These are phyloP conservation scores for Rhytidiadelphus loreus DNA, from an alignment of 225 moss, liverwort and hornwort genomes.

Conservation along the genomic window DNA sequence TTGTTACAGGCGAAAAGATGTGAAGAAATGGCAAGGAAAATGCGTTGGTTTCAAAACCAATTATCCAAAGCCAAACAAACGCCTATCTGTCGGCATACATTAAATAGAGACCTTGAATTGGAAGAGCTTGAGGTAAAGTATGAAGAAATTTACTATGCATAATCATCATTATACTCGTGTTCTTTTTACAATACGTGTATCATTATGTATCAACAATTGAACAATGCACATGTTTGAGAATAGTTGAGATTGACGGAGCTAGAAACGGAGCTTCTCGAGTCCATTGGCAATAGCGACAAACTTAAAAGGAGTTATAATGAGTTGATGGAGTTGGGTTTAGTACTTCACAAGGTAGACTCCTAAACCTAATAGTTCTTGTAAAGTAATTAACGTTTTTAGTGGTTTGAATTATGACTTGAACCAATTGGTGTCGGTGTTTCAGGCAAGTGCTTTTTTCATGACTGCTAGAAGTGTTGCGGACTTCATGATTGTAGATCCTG, in stretches of 20 bases:
- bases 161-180: background rate
- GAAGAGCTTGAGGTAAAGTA: slow-evolving; percentile 78
- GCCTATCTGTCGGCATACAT: slow-evolving; percentile 34
- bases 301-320: slow-evolving; percentile 58
- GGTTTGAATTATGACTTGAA: background rate
- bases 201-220: background rate
- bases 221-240: background rate
- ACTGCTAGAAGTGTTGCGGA: slow-evolving; percentile 61
- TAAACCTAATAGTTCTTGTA: background rate
- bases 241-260: slow-evolving; percentile 68
- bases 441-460: slow-evolving; percentile 69
- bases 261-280: slow-evolving; percentile 73
- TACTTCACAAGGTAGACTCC: slow-evolving; percentile 59
- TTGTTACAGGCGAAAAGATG: slow-evolving; percentile 61
- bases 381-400: background rate
- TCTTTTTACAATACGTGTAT: background rate
- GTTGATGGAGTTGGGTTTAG: slow-evolving; percentile 66
- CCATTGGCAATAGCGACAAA: slow-evolving; percentile 50
- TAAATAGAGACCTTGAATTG: slow-evolving; percentile 57
- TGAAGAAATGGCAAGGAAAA: slow-evolving; percentile 85
- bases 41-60: slow-evolving; percentile 80
- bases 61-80: slow-evolving; percentile 50
- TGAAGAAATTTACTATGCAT: background rate
- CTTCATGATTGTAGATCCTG: slow-evolving; percentile 31
- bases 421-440: background rate